Percentiles rank a stretch among this genome's conserved stretches.
These are phyloP conservation scores for Leucocoprinus birnbaumii DNA, from an alignment of 768 basidiomycete species.

Conservation along the genomic window DNA sequence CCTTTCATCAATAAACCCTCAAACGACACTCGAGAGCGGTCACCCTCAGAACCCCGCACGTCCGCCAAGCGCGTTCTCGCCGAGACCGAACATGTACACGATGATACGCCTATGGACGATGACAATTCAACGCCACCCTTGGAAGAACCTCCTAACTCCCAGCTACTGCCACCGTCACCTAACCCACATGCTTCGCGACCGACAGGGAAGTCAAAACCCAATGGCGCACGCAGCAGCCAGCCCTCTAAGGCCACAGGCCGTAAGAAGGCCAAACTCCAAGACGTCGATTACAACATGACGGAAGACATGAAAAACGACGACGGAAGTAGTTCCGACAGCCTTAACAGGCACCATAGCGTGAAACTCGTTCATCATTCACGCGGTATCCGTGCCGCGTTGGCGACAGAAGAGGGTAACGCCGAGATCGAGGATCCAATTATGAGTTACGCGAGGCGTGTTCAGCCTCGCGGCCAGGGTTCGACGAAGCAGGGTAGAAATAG, in stretches of 20 bases:
- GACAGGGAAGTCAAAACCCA: constrained; percentile 29
- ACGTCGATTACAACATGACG: constrained; percentile 13
- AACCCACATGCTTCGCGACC: constrained; percentile 19
- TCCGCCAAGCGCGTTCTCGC: constrained; percentile 44
- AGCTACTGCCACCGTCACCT: constrained; percentile 60
- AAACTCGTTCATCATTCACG: constrained; percentile 11
- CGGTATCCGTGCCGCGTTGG: constrained; percentile 7
- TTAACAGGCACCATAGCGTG: not conserved
- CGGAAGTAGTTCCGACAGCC: constrained; percentile 12
- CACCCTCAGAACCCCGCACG: constrained; percentile 13
- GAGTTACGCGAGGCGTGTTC: constrained; percentile 16
- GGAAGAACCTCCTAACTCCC: constrained; percentile 19
- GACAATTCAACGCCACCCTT: constrained; percentile 30
- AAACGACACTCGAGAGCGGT: constrained; percentile 8
- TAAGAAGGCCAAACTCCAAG: constrained; percentile 46
- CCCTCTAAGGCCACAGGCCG: constrained; percentile 32
- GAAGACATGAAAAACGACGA: constrained; percentile 23
- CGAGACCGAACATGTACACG: constrained; percentile 24
- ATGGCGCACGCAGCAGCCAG: constrained; percentile 18
- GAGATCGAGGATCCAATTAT: constrained; percentile 32
- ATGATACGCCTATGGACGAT: constrained; percentile 14
- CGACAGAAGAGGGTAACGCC: constrained; percentile 21
- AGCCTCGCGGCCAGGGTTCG: constrained; percentile 9
- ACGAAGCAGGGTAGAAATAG: not conserved
- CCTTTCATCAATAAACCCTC: not conserved